Evolutionary conservation across 352 stramenopile species (phyloP).

Genomic region (Aphanomyces invadans): DNA sequence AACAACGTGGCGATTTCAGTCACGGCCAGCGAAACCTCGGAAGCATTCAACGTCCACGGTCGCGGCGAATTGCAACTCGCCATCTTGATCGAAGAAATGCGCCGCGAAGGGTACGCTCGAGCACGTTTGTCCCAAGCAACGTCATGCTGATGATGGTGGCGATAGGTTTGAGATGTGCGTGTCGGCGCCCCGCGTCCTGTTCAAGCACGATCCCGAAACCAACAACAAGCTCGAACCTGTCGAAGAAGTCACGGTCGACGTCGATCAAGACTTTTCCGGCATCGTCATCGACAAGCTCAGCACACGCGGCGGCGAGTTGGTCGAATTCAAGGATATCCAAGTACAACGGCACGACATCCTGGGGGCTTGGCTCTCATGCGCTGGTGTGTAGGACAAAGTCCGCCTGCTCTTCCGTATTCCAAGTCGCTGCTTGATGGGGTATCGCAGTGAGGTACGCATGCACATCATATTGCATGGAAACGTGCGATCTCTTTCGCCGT

Average conservation of each 20-base stretch:
- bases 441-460: slow-evolving; percentile 68
- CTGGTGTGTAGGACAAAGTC: slow-evolving; percentile 65
- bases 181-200: slow-evolving; percentile 94
- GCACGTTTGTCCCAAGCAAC: background rate
- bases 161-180: slow-evolving; percentile 93
- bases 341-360: background rate
- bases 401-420: slow-evolving; percentile 96
- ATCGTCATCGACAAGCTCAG: slow-evolving; percentile 96
- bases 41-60: slow-evolving; percentile 93
- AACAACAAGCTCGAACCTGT: slow-evolving; percentile 84
- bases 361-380: background rate
- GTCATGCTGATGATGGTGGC: background rate
- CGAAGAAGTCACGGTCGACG: slow-evolving; percentile 93
- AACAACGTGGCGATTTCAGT: slow-evolving; percentile 98
- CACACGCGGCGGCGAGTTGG: slow-evolving; percentile 88
- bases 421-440: slow-evolving; percentile 93
- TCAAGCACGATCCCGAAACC: slow-evolving; percentile 77
- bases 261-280: slow-evolving; percentile 93
- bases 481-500: too few species aligned
- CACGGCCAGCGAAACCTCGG: slow-evolving; percentile 72
- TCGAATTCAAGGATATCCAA: slow-evolving; percentile 86
- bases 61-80: slow-evolving; percentile 96
- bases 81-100: slow-evolving; percentile 98
- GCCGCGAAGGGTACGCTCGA: slow-evolving; percentile 89
- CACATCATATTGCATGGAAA: too few species aligned